These are phyloP conservation scores for Clonostachys rhizophaga DNA, from an alignment of 2,329 filamentous ascomycete genomes.

Conservation along the genomic window DNA sequence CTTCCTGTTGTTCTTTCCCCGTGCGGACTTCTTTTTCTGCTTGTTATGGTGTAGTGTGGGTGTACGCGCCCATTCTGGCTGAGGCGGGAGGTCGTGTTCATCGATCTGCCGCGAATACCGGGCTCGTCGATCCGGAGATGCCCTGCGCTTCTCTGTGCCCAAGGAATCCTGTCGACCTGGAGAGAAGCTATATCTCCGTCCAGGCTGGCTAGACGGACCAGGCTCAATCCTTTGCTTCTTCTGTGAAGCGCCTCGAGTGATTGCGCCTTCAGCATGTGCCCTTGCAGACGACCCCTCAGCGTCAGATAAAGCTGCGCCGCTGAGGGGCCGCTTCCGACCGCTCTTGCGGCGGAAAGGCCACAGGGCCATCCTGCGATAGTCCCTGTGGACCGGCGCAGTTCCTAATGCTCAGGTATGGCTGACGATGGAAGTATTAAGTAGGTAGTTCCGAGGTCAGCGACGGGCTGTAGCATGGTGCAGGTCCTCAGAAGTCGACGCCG, in stretches of 20 bases:
- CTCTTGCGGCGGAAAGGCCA: constrained; percentile 79
- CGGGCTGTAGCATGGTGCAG: not conserved
- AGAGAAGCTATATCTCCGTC: constrained; percentile 57
- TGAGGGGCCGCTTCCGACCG: constrained; percentile 55
- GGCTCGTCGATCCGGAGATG: constrained; percentile 1
- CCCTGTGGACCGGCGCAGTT: not conserved
- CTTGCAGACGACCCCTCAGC: constrained; percentile 38
- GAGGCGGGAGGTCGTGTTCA: not conserved
- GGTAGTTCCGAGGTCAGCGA: not conserved
- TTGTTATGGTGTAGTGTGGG: constrained; percentile 58
- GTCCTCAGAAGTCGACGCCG: no score
- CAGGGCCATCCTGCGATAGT: constrained; percentile 56
- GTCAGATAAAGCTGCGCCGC: constrained; percentile 49
- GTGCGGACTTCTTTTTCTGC: constrained; percentile 51
- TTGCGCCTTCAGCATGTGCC: constrained; percentile 22
- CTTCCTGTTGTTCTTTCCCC: constrained; percentile 72
- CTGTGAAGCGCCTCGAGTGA: constrained; percentile 15
- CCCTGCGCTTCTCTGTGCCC: constrained; percentile 34
- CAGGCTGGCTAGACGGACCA: constrained; percentile 41
- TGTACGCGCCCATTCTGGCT: constrained; percentile 20
- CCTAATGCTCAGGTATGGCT: not conserved
- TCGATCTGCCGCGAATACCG: constrained; percentile 1
- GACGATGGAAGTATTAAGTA: not conserved
- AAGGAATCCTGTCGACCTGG: constrained; percentile 47
- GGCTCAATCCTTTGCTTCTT: constrained; percentile 40